Evolutionary conservation across 2,329 filamentous ascomycete genomes (phyloP).

Genomic region (Clonostachys solani): DNA sequence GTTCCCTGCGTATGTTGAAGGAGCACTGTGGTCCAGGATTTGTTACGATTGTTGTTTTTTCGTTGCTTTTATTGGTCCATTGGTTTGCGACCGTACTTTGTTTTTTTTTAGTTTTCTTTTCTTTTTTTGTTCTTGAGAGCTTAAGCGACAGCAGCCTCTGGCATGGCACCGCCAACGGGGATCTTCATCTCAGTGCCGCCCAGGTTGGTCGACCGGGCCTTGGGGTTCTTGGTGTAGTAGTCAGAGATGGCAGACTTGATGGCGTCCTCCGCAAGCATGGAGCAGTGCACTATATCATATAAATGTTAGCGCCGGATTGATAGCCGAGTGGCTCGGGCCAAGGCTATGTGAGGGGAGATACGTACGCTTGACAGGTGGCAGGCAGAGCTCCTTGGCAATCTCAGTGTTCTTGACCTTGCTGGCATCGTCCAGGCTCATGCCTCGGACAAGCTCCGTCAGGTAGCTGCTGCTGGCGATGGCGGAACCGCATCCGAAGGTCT

Average conservation of each 20-base stretch:
- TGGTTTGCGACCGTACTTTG: not conserved
- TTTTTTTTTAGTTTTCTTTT: not conserved
- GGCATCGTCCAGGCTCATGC: constrained; percentile 93
- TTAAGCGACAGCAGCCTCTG: constrained; percentile 4
- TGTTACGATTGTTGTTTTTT: not conserved
- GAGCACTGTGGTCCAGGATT: not conserved
- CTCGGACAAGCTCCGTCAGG: constrained; percentile 87
- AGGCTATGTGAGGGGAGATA: constrained; percentile 14
- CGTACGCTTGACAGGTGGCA: constrained; percentile 83
- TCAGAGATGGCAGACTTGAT: constrained; percentile 89
- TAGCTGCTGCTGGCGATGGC: constrained; percentile 96
- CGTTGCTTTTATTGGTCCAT: not conserved
- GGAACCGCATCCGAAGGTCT: constrained; percentile 92
- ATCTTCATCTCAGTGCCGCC: constrained; percentile 55
- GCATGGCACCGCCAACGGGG: constrained; percentile 2
- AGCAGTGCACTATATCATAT: constrained; percentile 68
- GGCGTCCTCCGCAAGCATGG: constrained; percentile 86
- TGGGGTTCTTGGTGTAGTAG: constrained; percentile 74
- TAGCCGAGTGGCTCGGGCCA: not conserved
- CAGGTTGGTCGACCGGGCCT: constrained; percentile 62
- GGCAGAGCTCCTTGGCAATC: constrained; percentile 92
- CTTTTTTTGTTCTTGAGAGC: not conserved
- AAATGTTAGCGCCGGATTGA: not conserved
- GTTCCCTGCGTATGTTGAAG: not conserved
- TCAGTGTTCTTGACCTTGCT: constrained; percentile 93